Conservation (phyloP, 257 asterid genomes). For the Penstemon newberryi region DNA sequence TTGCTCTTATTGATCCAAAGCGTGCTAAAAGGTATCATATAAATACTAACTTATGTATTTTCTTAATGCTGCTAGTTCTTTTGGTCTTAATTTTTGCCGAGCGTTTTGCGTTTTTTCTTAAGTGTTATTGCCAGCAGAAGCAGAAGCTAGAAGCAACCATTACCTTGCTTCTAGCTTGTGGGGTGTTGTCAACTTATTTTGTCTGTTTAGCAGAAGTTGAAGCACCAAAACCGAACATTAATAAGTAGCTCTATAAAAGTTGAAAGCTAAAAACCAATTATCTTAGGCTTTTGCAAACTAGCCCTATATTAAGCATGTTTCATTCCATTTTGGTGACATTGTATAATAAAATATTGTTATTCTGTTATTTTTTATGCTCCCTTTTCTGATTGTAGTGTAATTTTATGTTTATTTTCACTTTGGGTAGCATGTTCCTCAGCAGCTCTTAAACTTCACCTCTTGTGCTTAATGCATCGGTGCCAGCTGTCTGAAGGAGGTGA, state of each 20-base stretch:
- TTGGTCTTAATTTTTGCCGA: not conserved
- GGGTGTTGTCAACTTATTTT: too few relatives aligned
- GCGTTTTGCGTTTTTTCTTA: too few relatives aligned
- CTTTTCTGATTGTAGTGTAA: not conserved
- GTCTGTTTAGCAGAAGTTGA: too few relatives aligned
- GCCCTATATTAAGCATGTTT: too few relatives aligned
- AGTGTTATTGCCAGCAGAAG: too few relatives aligned
- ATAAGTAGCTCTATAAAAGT: too few relatives aligned
- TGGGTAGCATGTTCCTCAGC: not conserved
- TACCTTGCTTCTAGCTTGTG: not conserved
- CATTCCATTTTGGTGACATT: not conserved
- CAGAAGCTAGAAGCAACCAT: too few relatives aligned
- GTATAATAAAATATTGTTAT: not conserved
- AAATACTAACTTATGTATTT: slow-evolving; percentile 4
- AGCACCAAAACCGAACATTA: too few relatives aligned
- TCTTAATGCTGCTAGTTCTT: not conserved
- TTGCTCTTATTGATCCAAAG: slow-evolving; percentile 92
- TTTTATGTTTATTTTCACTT: not conserved
- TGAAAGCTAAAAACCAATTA: too few relatives aligned
- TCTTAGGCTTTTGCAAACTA: too few relatives aligned
- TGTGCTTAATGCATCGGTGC: not conserved
- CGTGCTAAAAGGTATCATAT: slow-evolving; percentile 86
- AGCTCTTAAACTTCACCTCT: not conserved
- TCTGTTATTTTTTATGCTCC: slow-evolving; percentile 1
- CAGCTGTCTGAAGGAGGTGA: not conserved